Evolutionary conservation across 2,329 filamentous ascomycete genomes (phyloP).

Genomic region (Colletotrichum incanum): DNA sequence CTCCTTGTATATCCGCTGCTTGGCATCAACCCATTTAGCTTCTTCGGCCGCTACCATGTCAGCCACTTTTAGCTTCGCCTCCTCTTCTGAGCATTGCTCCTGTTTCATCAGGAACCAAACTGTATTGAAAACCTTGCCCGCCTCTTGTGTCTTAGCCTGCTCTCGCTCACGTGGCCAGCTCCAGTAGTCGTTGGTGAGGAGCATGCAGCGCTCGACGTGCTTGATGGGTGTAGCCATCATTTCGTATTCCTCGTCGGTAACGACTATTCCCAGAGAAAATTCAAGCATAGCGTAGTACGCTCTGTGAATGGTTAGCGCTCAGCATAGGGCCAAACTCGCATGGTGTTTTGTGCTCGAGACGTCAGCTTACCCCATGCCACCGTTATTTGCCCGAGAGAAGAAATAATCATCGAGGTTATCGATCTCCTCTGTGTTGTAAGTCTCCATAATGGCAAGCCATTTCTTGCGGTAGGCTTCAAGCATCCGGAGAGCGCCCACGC

Average conservation of each 20-base stretch:
- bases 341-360: not conserved
- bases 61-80: not conserved
- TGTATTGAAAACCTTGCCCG: conserved; percentile 1
- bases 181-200: conserved; percentile 9
- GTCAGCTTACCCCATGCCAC: conserved; percentile 4
- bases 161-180: conserved; percentile 3
- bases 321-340: not conserved
- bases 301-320: not conserved
- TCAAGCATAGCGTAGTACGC: conserved; percentile 10
- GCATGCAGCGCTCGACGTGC: conserved; percentile 11
- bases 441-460: conserved; percentile 5
- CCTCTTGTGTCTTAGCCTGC: not conserved
- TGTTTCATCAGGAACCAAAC: conserved; percentile 9
- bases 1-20: not conserved
- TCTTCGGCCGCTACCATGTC: not conserved
- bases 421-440: conserved; percentile 1
- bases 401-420: conserved; percentile 10
- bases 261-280: not conserved
- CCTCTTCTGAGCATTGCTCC: not conserved
- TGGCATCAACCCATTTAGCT: not conserved
- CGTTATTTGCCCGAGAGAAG: not conserved
- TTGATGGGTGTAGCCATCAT: conserved; percentile 3
- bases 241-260: conserved; percentile 1
- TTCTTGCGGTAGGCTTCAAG: conserved; percentile 8
- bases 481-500: not conserved